Percentiles rank a stretch among this genome's conserved stretches.
Evolutionary conservation across 192 early-diverging fungal species (phyloP).

Genomic region (Piromyces sp.): DNA sequence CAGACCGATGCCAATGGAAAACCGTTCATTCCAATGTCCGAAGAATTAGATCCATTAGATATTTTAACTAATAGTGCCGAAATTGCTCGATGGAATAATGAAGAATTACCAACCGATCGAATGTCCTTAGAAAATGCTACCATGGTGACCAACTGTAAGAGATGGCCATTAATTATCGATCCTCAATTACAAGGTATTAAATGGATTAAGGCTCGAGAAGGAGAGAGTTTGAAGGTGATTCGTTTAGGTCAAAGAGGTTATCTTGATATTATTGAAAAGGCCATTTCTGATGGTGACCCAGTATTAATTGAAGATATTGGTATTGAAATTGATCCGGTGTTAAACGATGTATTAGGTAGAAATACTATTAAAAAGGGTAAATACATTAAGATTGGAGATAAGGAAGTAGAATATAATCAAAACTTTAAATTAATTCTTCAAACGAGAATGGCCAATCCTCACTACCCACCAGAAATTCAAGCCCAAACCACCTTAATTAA

Average conservation of each 20-base stretch:
- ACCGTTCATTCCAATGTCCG: constrained; percentile 26
- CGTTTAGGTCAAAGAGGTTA: constrained; percentile 36
- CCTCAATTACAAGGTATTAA: constrained; percentile 49
- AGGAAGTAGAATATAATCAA: constrained; percentile 49
- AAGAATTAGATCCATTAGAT: constrained; percentile 31
- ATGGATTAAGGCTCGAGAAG: constrained; percentile 45
- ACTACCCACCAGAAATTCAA: constrained; percentile 52
- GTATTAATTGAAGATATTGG: constrained; percentile 46
- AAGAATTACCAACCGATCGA: constrained; percentile 40
- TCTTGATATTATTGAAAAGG: constrained; percentile 42
- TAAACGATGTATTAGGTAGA: constrained; percentile 39
- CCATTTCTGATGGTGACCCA: constrained; percentile 34
- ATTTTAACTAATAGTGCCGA: constrained; percentile 38
- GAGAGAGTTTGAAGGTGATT: constrained; percentile 28
- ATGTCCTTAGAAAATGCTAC: constrained; percentile 44
- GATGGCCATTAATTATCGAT: constrained; percentile 50
- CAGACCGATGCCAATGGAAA: constrained; percentile 19
- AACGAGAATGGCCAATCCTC: constrained; percentile 37
- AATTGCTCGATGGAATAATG: constrained; percentile 49
- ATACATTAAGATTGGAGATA: constrained; percentile 52
- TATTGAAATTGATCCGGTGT: constrained; percentile 39
- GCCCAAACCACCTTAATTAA: constrained; percentile 47
- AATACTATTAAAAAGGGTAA: constrained; percentile 47
- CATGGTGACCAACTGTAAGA: constrained; percentile 40
- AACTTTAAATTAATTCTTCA: constrained; percentile 45